Evolutionary conservation across 1,284 basidiomycete genomes (phyloP).

Genomic region (Moniliophthora roreri): DNA sequence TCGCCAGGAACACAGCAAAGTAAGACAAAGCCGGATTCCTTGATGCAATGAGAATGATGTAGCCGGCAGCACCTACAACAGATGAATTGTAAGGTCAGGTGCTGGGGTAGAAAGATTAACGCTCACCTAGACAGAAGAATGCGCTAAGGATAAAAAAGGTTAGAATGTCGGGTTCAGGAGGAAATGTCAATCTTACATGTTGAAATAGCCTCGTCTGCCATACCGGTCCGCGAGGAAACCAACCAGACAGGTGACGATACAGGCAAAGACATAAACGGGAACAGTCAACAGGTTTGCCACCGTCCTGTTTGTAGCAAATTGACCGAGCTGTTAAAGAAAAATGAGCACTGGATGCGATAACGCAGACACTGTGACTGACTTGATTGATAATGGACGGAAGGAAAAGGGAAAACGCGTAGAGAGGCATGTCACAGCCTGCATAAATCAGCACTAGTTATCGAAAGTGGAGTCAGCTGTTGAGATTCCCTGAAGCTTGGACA

Average conservation of each 20-base stretch:
- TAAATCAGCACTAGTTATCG: slow-evolving; percentile 50
- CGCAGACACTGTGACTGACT: slow-evolving; percentile 31
- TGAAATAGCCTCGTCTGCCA: slow-evolving; percentile 60
- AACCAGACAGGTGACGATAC: slow-evolving; percentile 61
- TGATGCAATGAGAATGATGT: slow-evolving; percentile 67
- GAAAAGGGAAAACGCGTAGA: slow-evolving; percentile 76
- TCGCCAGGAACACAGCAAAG: slow-evolving; percentile 69
- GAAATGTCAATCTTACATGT: slow-evolving; percentile 45
- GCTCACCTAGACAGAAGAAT: slow-evolving; percentile 37
- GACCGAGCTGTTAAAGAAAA: slow-evolving; percentile 39
- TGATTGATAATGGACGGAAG: slow-evolving; percentile 71
- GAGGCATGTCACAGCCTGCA: slow-evolving; percentile 56
- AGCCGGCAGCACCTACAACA: slow-evolving; percentile 49
- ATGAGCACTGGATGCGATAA: slow-evolving; percentile 10
- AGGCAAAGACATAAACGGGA: slow-evolving; percentile 67
- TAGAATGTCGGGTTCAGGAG: neutral
- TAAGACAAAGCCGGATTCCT: slow-evolving; percentile 65
- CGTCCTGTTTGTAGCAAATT: slow-evolving; percentile 29
- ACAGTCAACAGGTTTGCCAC: slow-evolving; percentile 74
- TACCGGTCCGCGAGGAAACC: slow-evolving; percentile 63
- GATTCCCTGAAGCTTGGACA: neutral
- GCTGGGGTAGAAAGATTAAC: neutral
- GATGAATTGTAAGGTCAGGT: slow-evolving; percentile 9
- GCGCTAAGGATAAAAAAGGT: slow-evolving; percentile 20
- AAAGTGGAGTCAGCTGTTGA: slow-evolving; percentile 8